Evolutionary conservation across 2,329 filamentous ascomycete species (phyloP), one percentile per base, ranked within the genome.

Genomic region (Sporothrix inflata): DNA sequence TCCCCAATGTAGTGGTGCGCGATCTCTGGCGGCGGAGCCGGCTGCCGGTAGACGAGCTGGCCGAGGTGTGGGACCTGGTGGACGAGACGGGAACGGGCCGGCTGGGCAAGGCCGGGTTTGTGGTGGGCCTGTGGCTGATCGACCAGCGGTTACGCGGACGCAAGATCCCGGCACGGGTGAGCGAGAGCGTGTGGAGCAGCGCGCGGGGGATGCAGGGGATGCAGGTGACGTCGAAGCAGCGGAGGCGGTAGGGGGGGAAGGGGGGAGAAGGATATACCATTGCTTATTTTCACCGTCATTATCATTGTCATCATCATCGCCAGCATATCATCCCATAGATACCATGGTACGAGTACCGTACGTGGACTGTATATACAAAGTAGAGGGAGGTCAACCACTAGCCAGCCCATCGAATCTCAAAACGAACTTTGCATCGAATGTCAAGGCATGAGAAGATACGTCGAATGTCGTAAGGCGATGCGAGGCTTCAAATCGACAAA

Each of bases 51-150:
- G 88, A 92, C 77, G 90, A 92, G 76, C 84, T 96, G 45, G 89
- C 89, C 57, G 90, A 93, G 80, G 90, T 94, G 0, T 96, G 92
- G 90, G 89, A 91, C 55, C 83, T 95, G 21, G 92, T 95, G 12
- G 91, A 92, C 77, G 82, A 85, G 1, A 80, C 83, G 7, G 79
- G 81, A 1, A 78, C 81, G 16, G 91, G 91, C 1, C 83, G 86
- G 75, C 81, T 96, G 70, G 84, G 82, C 71, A 87, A 88, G 77
- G 86, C 90, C 71, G 91, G 94, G 82, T 96, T 96, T 79, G 91
- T 96, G 0, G 92, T 95, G 1, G 93, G 93, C 11, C 86, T 93
- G 83, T 96, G 93, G 92, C 82, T 96, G 66, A 88, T 96, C 47
- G 93, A 96, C 79, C 92, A 94, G 84, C 84, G 92, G 73, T 82